Percentiles rank a stretch among this genome's conserved stretches.
These are phyloP conservation scores for Cladosporium halotolerans DNA, from an alignment of 2,329 filamentous ascomycete species.

Conservation along the genomic window DNA sequence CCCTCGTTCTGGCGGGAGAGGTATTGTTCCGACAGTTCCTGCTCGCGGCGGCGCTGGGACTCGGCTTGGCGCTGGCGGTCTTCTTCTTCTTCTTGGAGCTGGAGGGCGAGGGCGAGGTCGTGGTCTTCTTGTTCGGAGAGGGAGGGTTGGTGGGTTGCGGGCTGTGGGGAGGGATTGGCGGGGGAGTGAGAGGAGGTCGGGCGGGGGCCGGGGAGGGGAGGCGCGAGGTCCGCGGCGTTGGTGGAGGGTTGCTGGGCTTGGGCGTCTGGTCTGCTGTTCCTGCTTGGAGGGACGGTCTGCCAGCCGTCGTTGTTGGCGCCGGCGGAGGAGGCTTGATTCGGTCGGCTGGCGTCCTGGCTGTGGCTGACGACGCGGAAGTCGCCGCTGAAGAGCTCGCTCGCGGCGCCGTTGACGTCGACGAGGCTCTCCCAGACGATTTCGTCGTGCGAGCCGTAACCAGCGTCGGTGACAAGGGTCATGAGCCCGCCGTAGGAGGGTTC, in stretches of 20 bases:
- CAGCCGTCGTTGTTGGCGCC: constrained; percentile 40
- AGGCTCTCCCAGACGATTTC: constrained; percentile 96
- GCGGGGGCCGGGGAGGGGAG: constrained; percentile 23
- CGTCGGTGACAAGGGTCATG: constrained; percentile 83
- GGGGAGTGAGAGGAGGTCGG: constrained; percentile 13
- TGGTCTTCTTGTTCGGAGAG: constrained; percentile 70
- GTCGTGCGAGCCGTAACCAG: constrained; percentile 78
- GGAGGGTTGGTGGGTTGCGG: constrained; percentile 17
- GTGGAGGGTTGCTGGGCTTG: constrained; percentile 11
- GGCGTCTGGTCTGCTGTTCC: constrained; percentile 24
- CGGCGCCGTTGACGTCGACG: constrained; percentile 77
- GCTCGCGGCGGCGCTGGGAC: constrained; percentile 56
- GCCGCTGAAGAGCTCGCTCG: constrained; percentile 77
- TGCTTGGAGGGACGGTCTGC: constrained; percentile 47
- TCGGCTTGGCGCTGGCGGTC: constrained; percentile 61
- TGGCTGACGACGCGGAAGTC: constrained; percentile 83
- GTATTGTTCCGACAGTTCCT: constrained; percentile 61
- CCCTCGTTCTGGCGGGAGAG: constrained; percentile 50
- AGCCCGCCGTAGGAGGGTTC: constrained; percentile 72
- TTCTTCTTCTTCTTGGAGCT: constrained; percentile 92
- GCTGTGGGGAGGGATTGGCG: constrained; percentile 28
- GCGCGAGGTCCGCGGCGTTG: constrained; percentile 15
- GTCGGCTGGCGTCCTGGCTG: constrained; percentile 28
- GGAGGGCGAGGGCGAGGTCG: constrained; percentile 79
- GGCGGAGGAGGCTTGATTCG: constrained; percentile 19